Evolutionary conservation across 2,329 filamentous ascomycete species (phyloP).

Genomic region (Cladorrhinum sp.): DNA sequence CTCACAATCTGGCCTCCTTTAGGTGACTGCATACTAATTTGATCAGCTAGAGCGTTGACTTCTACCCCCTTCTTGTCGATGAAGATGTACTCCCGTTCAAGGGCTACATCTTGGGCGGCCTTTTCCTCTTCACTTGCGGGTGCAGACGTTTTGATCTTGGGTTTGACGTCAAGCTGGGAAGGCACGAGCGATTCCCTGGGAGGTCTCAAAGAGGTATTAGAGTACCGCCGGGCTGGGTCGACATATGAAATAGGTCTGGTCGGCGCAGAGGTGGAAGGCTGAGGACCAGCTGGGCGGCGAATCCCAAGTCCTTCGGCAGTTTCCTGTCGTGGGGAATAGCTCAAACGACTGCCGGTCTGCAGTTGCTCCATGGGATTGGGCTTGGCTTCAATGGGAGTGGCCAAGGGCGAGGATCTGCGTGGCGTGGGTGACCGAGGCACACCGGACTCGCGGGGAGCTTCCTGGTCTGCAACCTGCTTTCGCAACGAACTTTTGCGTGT

Average conservation of each 20-base stretch:
- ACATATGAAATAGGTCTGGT: conserved; percentile 37
- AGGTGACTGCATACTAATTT: conserved; percentile 68
- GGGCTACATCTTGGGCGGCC: conserved; percentile 80
- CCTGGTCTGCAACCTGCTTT: conserved; percentile 40
- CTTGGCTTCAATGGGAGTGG: conserved; percentile 39
- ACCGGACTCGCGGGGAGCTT: conserved; percentile 34
- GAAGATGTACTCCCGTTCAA: conserved; percentile 91
- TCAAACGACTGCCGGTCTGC: conserved; percentile 31
- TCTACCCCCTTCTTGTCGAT: conserved; percentile 95
- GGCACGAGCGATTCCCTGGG: conserved; percentile 31
- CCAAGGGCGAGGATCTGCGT: conserved; percentile 42
- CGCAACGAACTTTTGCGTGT: conserved; percentile 39
- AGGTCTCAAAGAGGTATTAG: conserved; percentile 39
- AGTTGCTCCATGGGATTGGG: conserved; percentile 32
- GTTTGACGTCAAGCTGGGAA: conserved; percentile 37
- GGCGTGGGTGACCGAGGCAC: conserved; percentile 38
- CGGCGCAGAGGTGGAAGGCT: conserved; percentile 50
- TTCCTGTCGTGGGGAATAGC: conserved; percentile 47
- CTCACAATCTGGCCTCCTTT: conserved; percentile 65
- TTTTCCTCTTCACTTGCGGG: conserved; percentile 56
- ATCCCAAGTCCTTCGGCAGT: conserved; percentile 50
- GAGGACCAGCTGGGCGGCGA: conserved; percentile 41
- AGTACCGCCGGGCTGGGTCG: conserved; percentile 39
- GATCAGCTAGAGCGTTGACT: conserved; percentile 95
- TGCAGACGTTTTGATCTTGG: conserved; percentile 16